These are phyloP conservation scores for Abrus pulchellus DNA, from an alignment of 306 rosid genomes.

Conservation along the genomic window DNA sequence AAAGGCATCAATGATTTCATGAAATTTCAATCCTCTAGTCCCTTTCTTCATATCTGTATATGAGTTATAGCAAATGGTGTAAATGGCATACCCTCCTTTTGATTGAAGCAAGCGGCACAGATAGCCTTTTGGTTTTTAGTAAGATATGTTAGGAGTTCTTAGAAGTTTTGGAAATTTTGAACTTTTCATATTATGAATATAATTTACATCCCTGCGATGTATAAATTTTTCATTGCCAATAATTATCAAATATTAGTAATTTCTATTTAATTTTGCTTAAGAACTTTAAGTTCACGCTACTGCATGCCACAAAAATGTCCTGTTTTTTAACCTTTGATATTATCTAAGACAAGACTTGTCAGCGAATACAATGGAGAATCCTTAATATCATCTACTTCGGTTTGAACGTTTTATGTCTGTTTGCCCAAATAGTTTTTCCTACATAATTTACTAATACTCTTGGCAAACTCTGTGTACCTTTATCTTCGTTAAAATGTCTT, in stretches of 20 bases:
- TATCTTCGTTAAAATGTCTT: conserved; percentile 34
- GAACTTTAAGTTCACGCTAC: not conserved
- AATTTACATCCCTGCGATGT: conserved; percentile 25
- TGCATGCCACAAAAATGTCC: not conserved
- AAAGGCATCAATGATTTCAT: conserved; percentile 61
- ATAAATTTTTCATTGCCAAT: not conserved
- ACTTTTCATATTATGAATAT: not conserved
- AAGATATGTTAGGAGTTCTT: not conserved
- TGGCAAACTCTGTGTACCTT: not conserved
- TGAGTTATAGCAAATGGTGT: conserved; percentile 53
- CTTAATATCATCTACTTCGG: conserved; percentile 35
- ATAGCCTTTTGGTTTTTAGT: conserved; percentile 38
- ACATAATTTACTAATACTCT: not conserved
- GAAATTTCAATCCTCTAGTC: not conserved
- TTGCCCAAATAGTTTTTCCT: not conserved
- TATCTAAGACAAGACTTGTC: conserved; percentile 21
- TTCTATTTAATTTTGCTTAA: not conserved
- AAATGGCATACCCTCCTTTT: conserved; percentile 61
- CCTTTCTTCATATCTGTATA: conserved; percentile 13
- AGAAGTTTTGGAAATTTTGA: not conserved
- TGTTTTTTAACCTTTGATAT: not conserved
- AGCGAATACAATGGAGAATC: not conserved
- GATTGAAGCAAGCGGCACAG: conserved; percentile 51
- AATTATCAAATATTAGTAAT: not conserved
- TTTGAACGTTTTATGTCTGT: not conserved